Evolutionary conservation across 2,329 filamentous ascomycete genomes (phyloP).

Genomic region (Westerdykella ornata): DNA sequence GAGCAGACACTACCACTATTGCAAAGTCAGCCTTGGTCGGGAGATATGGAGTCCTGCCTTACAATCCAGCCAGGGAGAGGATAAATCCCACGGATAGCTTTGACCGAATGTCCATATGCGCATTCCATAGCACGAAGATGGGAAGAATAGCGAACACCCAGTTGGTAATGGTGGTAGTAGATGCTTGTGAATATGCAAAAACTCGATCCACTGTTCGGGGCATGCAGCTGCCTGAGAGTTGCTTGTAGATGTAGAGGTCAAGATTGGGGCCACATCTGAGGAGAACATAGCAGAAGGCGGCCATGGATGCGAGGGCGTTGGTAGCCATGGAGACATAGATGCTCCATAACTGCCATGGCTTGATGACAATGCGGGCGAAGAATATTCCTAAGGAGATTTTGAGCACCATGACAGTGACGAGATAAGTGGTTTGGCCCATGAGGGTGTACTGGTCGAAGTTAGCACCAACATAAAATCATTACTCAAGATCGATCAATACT

Average conservation of each 20-base stretch:
- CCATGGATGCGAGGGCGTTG: conserved; percentile 28
- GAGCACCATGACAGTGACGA: conserved; percentile 37
- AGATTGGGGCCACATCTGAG: conserved; percentile 44
- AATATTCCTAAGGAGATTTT: conserved; percentile 44
- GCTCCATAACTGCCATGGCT: conserved; percentile 35
- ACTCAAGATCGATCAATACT: not conserved
- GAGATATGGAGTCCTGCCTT: conserved; percentile 5
- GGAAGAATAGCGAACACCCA: conserved; percentile 27
- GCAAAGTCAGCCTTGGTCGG: conserved; percentile 7
- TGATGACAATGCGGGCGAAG: conserved; percentile 41
- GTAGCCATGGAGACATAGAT: conserved; percentile 35
- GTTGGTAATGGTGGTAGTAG: conserved; percentile 28
- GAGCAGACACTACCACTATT: conserved; percentile 49
- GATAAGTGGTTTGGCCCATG: conserved; percentile 35
- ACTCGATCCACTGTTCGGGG: conserved; percentile 45
- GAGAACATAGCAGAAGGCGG: conserved; percentile 47
- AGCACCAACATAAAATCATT: conserved; percentile 5
- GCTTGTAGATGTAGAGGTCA: conserved; percentile 26
- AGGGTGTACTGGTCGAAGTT: conserved; percentile 24
- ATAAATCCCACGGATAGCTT: conserved; percentile 51
- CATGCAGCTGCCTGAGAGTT: conserved; percentile 37
- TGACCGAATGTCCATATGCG: conserved; percentile 49
- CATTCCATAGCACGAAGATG: conserved; percentile 48
- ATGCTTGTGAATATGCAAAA: conserved; percentile 43
- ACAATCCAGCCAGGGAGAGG: conserved; percentile 43